Percentiles rank a stretch among this genome's conserved stretches.
Evolutionary conservation across 2,329 filamentous ascomycete species (phyloP).

Genomic region (Scedosporium apiospermum): DNA sequence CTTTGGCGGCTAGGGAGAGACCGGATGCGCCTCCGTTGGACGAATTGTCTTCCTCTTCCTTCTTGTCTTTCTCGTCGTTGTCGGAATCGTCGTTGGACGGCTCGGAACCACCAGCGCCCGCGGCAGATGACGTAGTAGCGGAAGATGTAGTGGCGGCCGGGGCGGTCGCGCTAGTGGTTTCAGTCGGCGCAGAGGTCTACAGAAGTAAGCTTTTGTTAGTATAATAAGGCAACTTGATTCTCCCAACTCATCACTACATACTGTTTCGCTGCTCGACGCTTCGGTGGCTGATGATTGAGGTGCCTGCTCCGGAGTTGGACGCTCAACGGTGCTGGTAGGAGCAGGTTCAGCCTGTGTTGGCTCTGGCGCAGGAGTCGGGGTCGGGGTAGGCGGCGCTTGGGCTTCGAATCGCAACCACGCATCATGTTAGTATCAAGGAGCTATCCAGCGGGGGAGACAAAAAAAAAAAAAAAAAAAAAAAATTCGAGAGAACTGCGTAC

Average conservation of each 20-base stretch:
- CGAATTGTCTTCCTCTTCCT: constrained; percentile 2
- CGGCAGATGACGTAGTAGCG: constrained; percentile 2
- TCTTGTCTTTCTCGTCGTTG: constrained; percentile 6
- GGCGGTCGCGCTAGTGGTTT: not conserved
- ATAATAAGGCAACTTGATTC: too few relatives aligned
- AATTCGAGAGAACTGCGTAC: constrained; percentile 12
- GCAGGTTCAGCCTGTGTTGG: constrained; percentile 4
- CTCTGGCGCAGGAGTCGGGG: not conserved
- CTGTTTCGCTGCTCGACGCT: not conserved
- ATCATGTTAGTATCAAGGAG: not conserved
- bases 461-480: not conserved
- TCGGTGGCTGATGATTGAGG: not conserved
- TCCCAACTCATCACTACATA: not conserved
- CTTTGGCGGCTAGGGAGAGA: constrained; percentile 33
- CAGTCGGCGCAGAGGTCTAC: not conserved
- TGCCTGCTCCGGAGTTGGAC: constrained; percentile 1
- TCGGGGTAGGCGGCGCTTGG: not conserved
- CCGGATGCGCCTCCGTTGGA: constrained; percentile 12
- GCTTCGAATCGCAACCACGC: not conserved
- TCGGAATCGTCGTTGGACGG: constrained; percentile 3
- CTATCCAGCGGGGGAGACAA: not conserved
- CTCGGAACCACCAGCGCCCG: not conserved
- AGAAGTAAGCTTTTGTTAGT: not conserved
- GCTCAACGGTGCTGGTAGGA: constrained; percentile 4
- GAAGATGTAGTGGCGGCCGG: constrained; percentile 1